phyloP scores from a whole-genome alignment of 495 filamentous ascomycete species.

The Diplogelasinospora grovesii region DNA sequence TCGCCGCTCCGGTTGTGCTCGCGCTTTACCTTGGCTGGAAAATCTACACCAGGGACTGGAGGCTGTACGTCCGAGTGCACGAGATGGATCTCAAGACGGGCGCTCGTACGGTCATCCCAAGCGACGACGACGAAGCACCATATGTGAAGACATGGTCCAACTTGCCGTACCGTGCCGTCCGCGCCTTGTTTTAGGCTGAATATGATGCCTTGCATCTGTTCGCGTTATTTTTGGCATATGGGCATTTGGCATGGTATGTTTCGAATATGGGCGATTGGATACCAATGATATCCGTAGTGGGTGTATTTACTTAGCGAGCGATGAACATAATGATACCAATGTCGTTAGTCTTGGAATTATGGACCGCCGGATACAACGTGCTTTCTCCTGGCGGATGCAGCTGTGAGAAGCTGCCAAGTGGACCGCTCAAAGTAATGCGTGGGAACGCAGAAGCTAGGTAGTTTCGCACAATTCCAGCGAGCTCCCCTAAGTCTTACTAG shows the following conservation, averaged over 20 bases:
- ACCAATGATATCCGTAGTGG: neutral
- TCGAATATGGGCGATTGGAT: neutral
- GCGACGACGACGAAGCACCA: constrained; percentile 15
- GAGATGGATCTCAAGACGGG: constrained; percentile 34
- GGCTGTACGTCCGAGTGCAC: constrained; percentile 51
- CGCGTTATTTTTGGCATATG: neutral
- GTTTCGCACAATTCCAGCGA: too few relatives aligned
- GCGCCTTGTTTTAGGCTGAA: constrained; percentile 23
- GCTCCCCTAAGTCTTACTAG: too few relatives aligned
- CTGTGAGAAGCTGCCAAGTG: too few relatives aligned
- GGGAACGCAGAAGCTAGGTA: too few relatives aligned
- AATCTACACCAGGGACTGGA: constrained; percentile 56
- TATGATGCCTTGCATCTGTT: neutral
- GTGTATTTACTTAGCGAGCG: neutral
- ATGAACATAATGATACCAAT: too few relatives aligned
- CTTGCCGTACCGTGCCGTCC: constrained; percentile 23
- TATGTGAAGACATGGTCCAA: constrained; percentile 29
- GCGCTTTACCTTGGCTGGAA: constrained; percentile 40
- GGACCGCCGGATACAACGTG: too few relatives aligned
- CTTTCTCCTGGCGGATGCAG: too few relatives aligned
- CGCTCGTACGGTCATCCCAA: constrained; percentile 16
- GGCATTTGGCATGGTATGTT: neutral
- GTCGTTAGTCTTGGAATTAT: too few relatives aligned
- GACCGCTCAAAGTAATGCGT: too few relatives aligned
- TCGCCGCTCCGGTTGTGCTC: constrained; percentile 54